phyloP scores from a whole-genome alignment of 2,329 filamentous ascomycete genomes.

The Neofusicoccum umdonicola region DNA sequence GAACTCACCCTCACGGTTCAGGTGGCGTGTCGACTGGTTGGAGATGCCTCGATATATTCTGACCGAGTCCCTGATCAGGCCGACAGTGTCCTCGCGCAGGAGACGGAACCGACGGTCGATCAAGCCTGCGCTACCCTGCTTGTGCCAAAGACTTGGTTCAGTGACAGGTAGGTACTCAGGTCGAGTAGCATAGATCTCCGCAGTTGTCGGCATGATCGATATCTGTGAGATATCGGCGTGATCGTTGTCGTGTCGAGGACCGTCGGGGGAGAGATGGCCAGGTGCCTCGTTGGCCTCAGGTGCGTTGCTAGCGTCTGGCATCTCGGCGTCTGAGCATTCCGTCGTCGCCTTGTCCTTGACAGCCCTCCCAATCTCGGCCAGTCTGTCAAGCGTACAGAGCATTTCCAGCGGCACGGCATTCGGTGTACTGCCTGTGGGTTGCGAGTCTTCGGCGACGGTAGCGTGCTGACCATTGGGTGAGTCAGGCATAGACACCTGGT shows the following conservation, averaged over 20 bases:
- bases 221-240: slow-evolving; percentile 31
- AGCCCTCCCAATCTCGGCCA: too few species aligned
- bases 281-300: too few species aligned
- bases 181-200: slow-evolving; percentile 34
- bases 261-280: background rate
- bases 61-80: background rate
- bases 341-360: too few species aligned
- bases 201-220: slow-evolving; percentile 29
- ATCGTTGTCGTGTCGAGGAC: slow-evolving; percentile 31
- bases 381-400: too few species aligned
- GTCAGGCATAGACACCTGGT: too few species aligned
- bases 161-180: slow-evolving; percentile 27
- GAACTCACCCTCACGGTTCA: background rate
- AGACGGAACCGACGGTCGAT: slow-evolving; percentile 57
- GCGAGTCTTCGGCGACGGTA: too few species aligned
- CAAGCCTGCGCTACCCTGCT: slow-evolving; percentile 35
- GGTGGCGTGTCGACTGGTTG: background rate
- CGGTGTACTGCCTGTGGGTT: too few species aligned
- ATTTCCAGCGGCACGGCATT: too few species aligned
- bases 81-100: slow-evolving; percentile 50
- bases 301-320: too few species aligned
- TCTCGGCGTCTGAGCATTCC: too few species aligned
- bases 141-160: background rate
- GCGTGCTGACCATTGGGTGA: too few species aligned
- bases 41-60: background rate